phyloP scores from a whole-genome alignment of 208 protist genomes.

The Trichomonas vaginalis region DNA sequence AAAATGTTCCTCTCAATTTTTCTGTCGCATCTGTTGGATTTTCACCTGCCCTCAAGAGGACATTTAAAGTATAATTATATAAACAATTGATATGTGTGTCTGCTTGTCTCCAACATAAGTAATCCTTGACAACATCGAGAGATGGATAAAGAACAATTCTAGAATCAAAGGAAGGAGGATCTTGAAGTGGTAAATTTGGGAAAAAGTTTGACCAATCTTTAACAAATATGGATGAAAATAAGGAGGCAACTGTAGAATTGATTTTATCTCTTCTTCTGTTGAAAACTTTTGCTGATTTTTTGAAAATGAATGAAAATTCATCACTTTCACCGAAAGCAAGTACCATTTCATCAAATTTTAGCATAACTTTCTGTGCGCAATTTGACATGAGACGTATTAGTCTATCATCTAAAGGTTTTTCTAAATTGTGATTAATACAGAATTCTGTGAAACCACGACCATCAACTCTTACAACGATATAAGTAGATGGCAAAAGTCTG shows the following conservation, averaged over 20 bases:
- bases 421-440: background rate
- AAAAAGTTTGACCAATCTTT: conserved; percentile 11
- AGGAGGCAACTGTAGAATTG: conserved; percentile 13
- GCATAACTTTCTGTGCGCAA: background rate
- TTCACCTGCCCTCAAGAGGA: background rate
- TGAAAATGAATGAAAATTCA: conserved; percentile 27
- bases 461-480: conserved; percentile 25
- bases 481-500: conserved; percentile 1
- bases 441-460: conserved; percentile 21
- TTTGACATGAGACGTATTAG: background rate
- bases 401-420: conserved; percentile 11
- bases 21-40: background rate
- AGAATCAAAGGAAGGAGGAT: conserved; percentile 16
- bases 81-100: conserved; percentile 25
- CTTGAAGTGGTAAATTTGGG: background rate
- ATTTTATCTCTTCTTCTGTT: conserved; percentile 9
- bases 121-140: background rate
- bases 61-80: conserved; percentile 24
- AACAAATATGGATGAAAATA: conserved; percentile 18
- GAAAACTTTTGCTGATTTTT: background rate
- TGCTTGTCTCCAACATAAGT: conserved; percentile 24
- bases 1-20: background rate
- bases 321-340: conserved; percentile 23
- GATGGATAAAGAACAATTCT: conserved; percentile 16
- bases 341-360: conserved; percentile 10